Base-by-base conservation (phyloP, 1,139 yeast genomes). In the Arxiozyma bovina region DNA sequence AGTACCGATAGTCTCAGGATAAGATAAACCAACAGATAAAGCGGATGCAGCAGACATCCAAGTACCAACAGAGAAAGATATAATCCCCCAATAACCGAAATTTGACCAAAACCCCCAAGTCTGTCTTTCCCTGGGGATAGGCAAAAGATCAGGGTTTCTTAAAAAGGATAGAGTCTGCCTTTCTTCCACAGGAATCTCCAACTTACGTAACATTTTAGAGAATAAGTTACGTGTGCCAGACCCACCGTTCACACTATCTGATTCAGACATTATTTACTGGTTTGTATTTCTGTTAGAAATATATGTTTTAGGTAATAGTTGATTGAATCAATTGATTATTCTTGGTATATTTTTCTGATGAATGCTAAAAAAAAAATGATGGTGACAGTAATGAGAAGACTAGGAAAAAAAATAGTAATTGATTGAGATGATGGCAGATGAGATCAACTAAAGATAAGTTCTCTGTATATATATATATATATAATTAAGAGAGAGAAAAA, bases 1-100 rank as follows among this genome's bases (percentile, higher is more conserved):
- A 34, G 72, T 69, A 23, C 75, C 73, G 56, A 76, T 70, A 8
- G 75, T 68, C 51, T 74, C 75, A 17, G 72, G 69, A 52, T 74
- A 74, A 42, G 72, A 69, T 51, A 76, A 64, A 9, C 78, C 78
- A 23, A 73, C 63, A 5, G 71, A 60, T 15, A 76, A 58, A 4
- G 76, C 69, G 5, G 78, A 68, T 8, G 75, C 66, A 1, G 74
- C 77, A 57, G 72, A 68, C n/a, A 72, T 58, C 75, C 76, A 74
- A 3, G 77, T 74, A 54, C 74, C 72, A 54, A 73, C 73, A 48
- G 72, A 63, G 50, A 71, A 67, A 2, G 74, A 70, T n/a, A 71
- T 65, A 40, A 73, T 65, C 18, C 74, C 75, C 77, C 77, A 74
- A 57, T 73, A 73, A 6, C 70, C 71, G 52, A 72, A 69, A 54